Evolutionary conservation across 257 asterid genomes (phyloP).

Genomic region (Gentiana straminea): DNA sequence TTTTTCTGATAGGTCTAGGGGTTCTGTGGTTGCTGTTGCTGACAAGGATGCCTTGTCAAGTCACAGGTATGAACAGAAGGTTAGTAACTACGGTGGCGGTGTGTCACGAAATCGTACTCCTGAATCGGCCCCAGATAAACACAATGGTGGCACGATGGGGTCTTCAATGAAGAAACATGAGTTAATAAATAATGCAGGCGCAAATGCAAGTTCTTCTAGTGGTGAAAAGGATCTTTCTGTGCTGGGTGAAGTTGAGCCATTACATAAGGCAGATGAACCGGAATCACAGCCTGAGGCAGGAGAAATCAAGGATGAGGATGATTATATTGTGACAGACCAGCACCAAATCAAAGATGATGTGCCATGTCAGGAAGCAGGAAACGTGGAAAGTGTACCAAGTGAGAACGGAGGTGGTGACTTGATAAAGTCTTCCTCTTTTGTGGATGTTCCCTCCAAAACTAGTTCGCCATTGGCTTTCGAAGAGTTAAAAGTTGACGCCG

Average conservation of each 20-base stretch:
- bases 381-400: conserved; percentile 23
- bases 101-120: conserved; percentile 29
- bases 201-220: conserved; percentile 18
- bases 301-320: conserved; percentile 20
- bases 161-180: conserved; percentile 28
- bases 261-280: conserved; percentile 25
- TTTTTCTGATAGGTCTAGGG: conserved; percentile 38
- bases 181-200: conserved; percentile 28
- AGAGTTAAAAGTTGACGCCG: conserved; percentile 32
- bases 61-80: conserved; percentile 30
- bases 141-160: conserved; percentile 30
- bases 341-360: conserved; percentile 22
- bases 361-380: conserved; percentile 11
- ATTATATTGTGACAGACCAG: conserved; percentile 21
- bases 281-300: conserved; percentile 22
- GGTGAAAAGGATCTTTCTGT: conserved; percentile 20
- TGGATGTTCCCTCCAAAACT: conserved; percentile 56
- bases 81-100: conserved; percentile 26
- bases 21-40: conserved; percentile 11
- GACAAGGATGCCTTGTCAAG: conserved; percentile 29
- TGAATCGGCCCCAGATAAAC: conserved; percentile 19
- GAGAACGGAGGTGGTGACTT: conserved; percentile 30
- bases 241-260: conserved; percentile 29
- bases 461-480: conserved; percentile 48
- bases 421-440: conserved; percentile 47